These are phyloP conservation scores for Pseudonitzschia pungens DNA, from an alignment of 108 stramenopile genomes.

Conservation along the genomic window DNA sequence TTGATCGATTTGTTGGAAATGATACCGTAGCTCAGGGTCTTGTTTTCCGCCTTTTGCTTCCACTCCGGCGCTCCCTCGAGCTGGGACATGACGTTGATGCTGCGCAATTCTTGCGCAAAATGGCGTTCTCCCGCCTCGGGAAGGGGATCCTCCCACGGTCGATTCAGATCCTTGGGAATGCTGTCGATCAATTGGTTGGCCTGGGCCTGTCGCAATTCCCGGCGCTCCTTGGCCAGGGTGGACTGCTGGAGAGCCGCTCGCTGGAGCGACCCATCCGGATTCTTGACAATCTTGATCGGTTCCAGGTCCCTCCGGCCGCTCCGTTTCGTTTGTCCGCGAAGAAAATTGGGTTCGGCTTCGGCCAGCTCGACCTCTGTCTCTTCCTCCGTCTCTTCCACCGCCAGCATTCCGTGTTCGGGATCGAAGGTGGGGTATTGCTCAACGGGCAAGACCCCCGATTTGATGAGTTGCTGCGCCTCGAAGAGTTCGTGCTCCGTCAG, in stretches of 20 bases:
- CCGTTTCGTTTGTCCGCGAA: slow-evolving; percentile 89
- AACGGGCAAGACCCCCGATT: slow-evolving; percentile 94
- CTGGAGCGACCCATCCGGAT: slow-evolving; percentile 97
- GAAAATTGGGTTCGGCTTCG: slow-evolving; percentile 95
- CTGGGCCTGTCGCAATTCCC: slow-evolving; percentile 95
- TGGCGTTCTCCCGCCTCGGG: slow-evolving; percentile 96
- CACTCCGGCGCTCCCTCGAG: slow-evolving; percentile 94
- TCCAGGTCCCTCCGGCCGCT: slow-evolving; percentile 71
- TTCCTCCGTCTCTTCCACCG: slow-evolving; percentile 94
- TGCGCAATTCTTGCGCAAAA: slow-evolving; percentile 95
- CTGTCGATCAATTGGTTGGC: slow-evolving; percentile 95
- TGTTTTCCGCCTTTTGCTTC: slow-evolving; percentile 96
- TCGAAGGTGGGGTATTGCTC: slow-evolving; percentile 97
- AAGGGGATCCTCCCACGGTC: slow-evolving; percentile 98
- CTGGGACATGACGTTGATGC: slow-evolving; percentile 86
- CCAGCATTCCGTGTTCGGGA: slow-evolving; percentile 89
- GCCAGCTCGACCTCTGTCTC: slow-evolving; percentile 94
- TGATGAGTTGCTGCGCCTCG: slow-evolving; percentile 95
- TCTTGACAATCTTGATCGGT: slow-evolving; percentile 94
- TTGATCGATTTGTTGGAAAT: slow-evolving; percentile 91
- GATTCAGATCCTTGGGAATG: slow-evolving; percentile 97
- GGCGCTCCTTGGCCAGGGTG: slow-evolving; percentile 92
- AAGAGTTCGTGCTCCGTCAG: slow-evolving; percentile 96
- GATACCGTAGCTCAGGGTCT: slow-evolving; percentile 91
- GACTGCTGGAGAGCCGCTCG: slow-evolving; percentile 96